Percentiles rank a stretch among this genome's conserved stretches.
These are phyloP conservation scores for Mayamaea pseudoterrestris DNA, from an alignment of 108 stramenopile species.

Conservation along the genomic window DNA sequence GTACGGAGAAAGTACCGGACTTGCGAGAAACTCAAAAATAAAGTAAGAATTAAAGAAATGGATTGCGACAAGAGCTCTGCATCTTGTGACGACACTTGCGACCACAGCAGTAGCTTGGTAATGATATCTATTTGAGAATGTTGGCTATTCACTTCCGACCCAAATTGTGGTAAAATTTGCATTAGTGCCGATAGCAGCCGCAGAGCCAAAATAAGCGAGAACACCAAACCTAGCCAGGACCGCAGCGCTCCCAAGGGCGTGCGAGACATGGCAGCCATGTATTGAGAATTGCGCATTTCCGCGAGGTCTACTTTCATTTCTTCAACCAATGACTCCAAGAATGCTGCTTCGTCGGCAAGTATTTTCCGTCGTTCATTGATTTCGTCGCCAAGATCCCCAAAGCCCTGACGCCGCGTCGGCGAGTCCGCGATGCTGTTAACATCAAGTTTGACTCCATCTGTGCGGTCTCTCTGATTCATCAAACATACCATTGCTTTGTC, in stretches of 20 bases:
- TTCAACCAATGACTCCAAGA: slow-evolving; percentile 41
- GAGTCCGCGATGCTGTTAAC: neutral
- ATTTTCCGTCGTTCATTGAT: slow-evolving; percentile 25
- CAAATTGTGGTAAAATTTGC: no score
- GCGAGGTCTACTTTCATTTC: slow-evolving; percentile 54
- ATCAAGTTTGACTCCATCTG: neutral
- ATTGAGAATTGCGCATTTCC: slow-evolving; percentile 52
- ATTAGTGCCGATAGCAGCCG: slow-evolving; percentile 44
- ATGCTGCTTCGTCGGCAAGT: slow-evolving; percentile 36
- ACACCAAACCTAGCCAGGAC: slow-evolving; percentile 38
- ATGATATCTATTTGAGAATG: no score
- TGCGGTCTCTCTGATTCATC: slow-evolving; percentile 7
- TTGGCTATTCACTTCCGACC: no score
- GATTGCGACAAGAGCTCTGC: no score
- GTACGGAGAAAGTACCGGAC: slow-evolving; percentile 53
- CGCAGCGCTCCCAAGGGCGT: slow-evolving; percentile 33
- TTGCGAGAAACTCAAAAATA: slow-evolving; percentile 49
- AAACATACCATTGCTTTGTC: slow-evolving; percentile 17
- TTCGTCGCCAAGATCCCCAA: slow-evolving; percentile 24
- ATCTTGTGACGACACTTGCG: no score
- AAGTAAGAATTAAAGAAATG: slow-evolving; percentile 51
- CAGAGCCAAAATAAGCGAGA: slow-evolving; percentile 48
- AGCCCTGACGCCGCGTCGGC: neutral
- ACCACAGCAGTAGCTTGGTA: no score
- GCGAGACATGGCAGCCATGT: slow-evolving; percentile 36